phyloP scores from a whole-genome alignment of 345 rosid species.

The Lumnitzera littorea region DNA sequence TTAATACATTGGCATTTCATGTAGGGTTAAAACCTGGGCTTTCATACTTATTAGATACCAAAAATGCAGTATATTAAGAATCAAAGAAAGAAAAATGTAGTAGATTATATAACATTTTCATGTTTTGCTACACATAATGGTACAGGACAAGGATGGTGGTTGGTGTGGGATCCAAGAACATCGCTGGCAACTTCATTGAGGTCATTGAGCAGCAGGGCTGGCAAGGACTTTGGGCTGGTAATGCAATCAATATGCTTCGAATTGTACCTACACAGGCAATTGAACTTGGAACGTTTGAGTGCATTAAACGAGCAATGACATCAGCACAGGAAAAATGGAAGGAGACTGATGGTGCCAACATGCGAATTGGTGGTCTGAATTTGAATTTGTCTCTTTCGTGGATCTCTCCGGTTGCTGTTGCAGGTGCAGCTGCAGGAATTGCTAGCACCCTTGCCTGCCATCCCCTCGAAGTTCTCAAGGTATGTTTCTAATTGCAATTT shows the following conservation, averaged over 20 bases:
- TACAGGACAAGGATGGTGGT: constrained; percentile 96
- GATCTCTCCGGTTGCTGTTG: constrained; percentile 91
- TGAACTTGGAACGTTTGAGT: constrained; percentile 92
- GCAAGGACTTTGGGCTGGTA: constrained; percentile 99
- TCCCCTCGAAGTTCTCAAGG: constrained; percentile 99
- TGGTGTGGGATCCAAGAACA: constrained; percentile 87
- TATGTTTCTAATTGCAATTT: constrained; percentile 11
- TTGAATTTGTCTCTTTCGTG: constrained; percentile 60
- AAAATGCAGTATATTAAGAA: too few species aligned
- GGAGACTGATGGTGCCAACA: constrained; percentile 34
- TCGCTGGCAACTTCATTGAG: constrained; percentile 85
- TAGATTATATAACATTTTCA: neutral
- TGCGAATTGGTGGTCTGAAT: constrained; percentile 60
- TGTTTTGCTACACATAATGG: constrained; percentile 8
- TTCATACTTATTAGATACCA: too few species aligned
- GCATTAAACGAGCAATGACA: constrained; percentile 76
- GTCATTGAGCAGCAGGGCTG: constrained; percentile 88
- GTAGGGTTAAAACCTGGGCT: too few species aligned
- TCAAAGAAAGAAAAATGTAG: too few species aligned
- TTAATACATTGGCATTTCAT: too few species aligned
- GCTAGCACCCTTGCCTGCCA: constrained; percentile 88
- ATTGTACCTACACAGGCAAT: constrained; percentile 96
- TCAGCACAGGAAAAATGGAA: constrained; percentile 65
- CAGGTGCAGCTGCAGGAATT: constrained; percentile 96
- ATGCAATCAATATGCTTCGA: constrained; percentile 84